Conservation (phyloP, 352 stramenopile genomes). For the Phytophthora ramorum region DNA sequence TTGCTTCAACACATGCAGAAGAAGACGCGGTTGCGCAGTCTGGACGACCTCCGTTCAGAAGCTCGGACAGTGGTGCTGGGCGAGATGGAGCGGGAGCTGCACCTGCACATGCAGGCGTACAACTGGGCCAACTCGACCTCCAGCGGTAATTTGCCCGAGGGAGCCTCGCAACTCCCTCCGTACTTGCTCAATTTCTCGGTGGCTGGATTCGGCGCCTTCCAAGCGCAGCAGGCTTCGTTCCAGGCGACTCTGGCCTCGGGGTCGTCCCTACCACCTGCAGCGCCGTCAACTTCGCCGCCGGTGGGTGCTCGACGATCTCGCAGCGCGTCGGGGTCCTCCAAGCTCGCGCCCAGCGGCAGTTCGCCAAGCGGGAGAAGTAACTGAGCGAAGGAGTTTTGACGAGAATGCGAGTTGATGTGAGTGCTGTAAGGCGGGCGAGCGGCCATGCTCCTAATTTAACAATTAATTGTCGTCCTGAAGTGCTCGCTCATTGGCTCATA, state of each 20-base stretch:
- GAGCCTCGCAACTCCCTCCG: constrained; percentile 45
- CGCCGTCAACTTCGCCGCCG: constrained; percentile 28
- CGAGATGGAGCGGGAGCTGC: constrained; percentile 79
- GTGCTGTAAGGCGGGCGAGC: neutral
- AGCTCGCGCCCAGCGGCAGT: constrained; percentile 24
- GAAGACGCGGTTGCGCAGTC: constrained; percentile 76
- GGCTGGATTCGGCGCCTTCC: constrained; percentile 64
- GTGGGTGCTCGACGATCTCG: constrained; percentile 16
- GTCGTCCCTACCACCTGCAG: constrained; percentile 24
- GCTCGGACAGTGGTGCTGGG: constrained; percentile 64
- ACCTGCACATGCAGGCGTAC: constrained; percentile 75
- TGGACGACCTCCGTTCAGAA: constrained; percentile 73
- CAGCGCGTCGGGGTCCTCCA: constrained; percentile 4
- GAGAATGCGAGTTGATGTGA: constrained; percentile 19
- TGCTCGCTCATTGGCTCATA: constrained; percentile 24
- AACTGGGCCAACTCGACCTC: constrained; percentile 60
- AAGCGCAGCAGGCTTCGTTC: constrained; percentile 59
- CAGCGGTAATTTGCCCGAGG: constrained; percentile 28
- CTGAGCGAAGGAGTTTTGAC: constrained; percentile 15
- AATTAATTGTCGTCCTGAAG: constrained; percentile 20
- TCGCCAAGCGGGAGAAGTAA: constrained; percentile 23
- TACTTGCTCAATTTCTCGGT: constrained; percentile 70
- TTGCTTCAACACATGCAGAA: constrained; percentile 87
- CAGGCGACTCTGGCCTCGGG: constrained; percentile 43
- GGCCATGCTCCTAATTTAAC: constrained; percentile 32